Evolutionary conservation across 1,284 basidiomycete genomes (phyloP).

Genomic region (Schizophyllum amplum): DNA sequence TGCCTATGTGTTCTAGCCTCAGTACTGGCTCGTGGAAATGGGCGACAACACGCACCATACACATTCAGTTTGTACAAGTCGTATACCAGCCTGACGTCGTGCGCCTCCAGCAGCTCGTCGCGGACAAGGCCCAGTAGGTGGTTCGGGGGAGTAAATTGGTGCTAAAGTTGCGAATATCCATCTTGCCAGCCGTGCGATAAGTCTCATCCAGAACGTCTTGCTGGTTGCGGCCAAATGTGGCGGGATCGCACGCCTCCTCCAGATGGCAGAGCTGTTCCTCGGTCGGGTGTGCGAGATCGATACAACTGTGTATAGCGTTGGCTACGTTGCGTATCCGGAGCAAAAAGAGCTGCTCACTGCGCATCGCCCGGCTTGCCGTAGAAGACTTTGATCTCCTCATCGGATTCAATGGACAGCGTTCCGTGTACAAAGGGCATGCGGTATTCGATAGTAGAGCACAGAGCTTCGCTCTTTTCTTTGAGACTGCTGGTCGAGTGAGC

Average conservation of each 20-base stretch:
- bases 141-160: background rate
- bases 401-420: background rate
- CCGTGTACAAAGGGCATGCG: background rate
- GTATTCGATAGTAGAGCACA: background rate
- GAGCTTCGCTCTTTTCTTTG: background rate
- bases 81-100: conserved; percentile 11
- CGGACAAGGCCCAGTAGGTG: background rate
- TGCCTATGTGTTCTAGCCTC: too few species aligned
- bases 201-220: conserved; percentile 12
- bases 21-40: too few species aligned
- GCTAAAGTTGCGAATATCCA: conserved; percentile 9
- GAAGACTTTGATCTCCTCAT: background rate
- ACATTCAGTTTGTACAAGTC: conserved; percentile 28
- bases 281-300: background rate
- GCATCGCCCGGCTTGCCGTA: background rate
- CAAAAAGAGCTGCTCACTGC: background rate
- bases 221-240: conserved; percentile 11
- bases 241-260: conserved; percentile 6
- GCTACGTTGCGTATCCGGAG: background rate
- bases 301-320: background rate
- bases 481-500: background rate
- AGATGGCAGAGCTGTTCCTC: background rate
- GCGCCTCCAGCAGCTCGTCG: conserved; percentile 14
- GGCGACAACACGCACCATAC: conserved; percentile 25
- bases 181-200: conserved; percentile 14